These are phyloP conservation scores for Coemansia sp. DNA, from an alignment of 192 early-diverging fungal species.

Conservation along the genomic window DNA sequence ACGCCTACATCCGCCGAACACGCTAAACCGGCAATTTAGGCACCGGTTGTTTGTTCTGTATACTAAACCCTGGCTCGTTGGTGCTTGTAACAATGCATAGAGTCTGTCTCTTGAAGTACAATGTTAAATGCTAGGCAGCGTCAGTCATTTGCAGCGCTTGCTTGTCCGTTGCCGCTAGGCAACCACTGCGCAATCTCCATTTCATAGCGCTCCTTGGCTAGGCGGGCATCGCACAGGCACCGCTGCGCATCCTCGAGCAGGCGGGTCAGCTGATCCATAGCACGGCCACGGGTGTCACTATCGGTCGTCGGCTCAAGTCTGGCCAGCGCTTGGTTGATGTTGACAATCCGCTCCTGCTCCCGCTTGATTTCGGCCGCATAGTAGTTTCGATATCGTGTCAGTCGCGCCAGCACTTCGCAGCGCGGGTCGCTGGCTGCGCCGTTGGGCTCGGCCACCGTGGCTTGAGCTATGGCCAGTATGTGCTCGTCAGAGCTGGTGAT, in stretches of 20 bases:
- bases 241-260: constrained; percentile 30
- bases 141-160: not conserved
- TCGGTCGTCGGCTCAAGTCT: constrained; percentile 1
- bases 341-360: constrained; percentile 30
- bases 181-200: constrained; percentile 29
- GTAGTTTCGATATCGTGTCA: constrained; percentile 29
- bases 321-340: constrained; percentile 22
- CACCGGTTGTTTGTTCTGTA: too few relatives aligned
- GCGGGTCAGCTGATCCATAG: constrained; percentile 6
- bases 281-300: constrained; percentile 6
- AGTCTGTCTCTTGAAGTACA: too few relatives aligned
- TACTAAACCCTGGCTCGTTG: too few relatives aligned
- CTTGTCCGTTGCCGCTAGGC: not conserved
- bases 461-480: not conserved
- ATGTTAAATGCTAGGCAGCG: not conserved
- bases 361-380: constrained; percentile 25
- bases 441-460: not conserved
- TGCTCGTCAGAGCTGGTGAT: not conserved
- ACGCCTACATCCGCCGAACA: too few relatives aligned
- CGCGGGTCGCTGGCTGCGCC: not conserved
- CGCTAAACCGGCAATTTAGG: too few relatives aligned
- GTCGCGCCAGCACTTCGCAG: constrained; percentile 23
- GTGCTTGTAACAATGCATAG: too few relatives aligned
- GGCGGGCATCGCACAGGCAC: constrained; percentile 22
- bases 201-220: constrained; percentile 30